phyloP scores from a whole-genome alignment of 495 filamentous ascomycete species.

The Trichoderma virens region DNA sequence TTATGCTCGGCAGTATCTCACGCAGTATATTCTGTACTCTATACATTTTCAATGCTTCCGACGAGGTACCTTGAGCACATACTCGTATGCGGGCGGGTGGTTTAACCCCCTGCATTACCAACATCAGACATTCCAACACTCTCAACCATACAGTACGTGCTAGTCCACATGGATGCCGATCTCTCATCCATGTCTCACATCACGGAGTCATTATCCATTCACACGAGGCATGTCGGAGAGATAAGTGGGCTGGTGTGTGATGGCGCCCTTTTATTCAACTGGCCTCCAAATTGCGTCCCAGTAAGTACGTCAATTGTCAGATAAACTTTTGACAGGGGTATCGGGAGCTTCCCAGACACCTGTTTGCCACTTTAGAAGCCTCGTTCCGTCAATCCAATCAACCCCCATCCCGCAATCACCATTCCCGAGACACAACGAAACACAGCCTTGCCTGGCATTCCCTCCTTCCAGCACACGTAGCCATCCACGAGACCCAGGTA shows the following conservation, averaged over 20 bases:
- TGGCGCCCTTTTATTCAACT: not conserved
- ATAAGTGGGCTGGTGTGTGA: not conserved
- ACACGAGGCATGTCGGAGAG: not conserved
- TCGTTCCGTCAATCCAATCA: constrained; percentile 19
- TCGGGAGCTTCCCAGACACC: too few species aligned
- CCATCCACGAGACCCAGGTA: constrained; percentile 23
- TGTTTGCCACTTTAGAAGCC: not conserved
- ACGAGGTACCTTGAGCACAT: too few species aligned
- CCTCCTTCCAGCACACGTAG: constrained; percentile 22
- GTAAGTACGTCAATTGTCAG: too few species aligned
- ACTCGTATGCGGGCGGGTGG: too few species aligned
- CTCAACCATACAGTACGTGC: not conserved
- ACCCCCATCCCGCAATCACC: constrained; percentile 20
- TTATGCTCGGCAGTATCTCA: too few species aligned
- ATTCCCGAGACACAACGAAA: constrained; percentile 17
- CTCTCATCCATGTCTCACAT: not conserved
- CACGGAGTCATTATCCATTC: not conserved
- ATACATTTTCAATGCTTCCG: too few species aligned
- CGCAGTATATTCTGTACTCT: too few species aligned
- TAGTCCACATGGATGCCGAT: not conserved
- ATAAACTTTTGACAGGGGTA: too few species aligned
- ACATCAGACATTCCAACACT: too few species aligned
- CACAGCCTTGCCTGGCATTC: constrained; percentile 18
- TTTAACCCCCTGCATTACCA: too few species aligned
- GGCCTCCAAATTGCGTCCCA: too few species aligned